A percentile compares a stretch with the other conserved stretches of the same genome.
Evolutionary conservation across 2,329 filamentous ascomycete species (phyloP).

Genomic region (Amphichorda felina): DNA sequence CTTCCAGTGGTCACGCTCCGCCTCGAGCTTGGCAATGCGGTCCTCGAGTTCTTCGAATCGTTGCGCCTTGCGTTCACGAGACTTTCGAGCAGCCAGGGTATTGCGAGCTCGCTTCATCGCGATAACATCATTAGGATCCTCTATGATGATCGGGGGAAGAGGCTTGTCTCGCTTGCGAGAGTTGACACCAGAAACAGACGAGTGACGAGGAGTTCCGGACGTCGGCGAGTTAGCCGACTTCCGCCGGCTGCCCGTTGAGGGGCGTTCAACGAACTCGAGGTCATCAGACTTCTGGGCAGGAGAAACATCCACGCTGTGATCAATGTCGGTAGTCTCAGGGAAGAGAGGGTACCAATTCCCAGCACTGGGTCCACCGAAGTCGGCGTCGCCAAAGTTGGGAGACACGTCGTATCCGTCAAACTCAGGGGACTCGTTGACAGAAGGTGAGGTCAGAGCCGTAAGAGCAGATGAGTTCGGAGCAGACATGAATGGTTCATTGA

Average conservation of each 20-base stretch:
- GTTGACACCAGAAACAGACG: constrained; percentile 57
- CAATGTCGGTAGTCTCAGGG: constrained; percentile 32
- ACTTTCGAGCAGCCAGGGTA: constrained; percentile 87
- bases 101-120: constrained; percentile 91
- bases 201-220: constrained; percentile 39
- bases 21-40: constrained; percentile 57
- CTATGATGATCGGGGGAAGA: constrained; percentile 64
- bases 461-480: constrained; percentile 73
- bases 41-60: constrained; percentile 64
- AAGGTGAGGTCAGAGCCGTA: constrained; percentile 77
- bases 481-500: constrained; percentile 59
- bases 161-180: constrained; percentile 71
- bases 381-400: constrained; percentile 56
- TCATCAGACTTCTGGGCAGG: constrained; percentile 34
- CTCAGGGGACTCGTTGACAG: constrained; percentile 65
- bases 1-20: constrained; percentile 57
- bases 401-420: constrained; percentile 68
- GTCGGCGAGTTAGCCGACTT: constrained; percentile 30
- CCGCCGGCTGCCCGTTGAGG: constrained; percentile 26
- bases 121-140: constrained; percentile 61
- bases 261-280: constrained; percentile 29
- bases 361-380: constrained; percentile 35
- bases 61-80: constrained; percentile 73
- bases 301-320: constrained; percentile 23
- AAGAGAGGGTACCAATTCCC: constrained; percentile 65